phyloP scores from a whole-genome alignment of 257 asterid species.

The Lantana camara region DNA sequence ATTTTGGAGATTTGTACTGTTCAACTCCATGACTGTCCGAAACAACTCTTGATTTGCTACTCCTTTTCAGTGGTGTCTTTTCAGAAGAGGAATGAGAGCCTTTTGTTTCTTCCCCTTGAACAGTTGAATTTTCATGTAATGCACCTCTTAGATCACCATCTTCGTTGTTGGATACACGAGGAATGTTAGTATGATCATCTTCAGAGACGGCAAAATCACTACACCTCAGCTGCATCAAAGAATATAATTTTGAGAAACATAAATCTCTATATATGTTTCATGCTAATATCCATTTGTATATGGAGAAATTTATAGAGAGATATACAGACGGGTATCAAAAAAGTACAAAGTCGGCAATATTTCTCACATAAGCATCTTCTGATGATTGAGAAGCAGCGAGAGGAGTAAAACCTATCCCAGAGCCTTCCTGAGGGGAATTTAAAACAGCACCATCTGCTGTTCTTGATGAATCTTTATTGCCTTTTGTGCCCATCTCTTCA shows the following conservation, averaged over 20 bases:
- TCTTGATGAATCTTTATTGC: slow-evolving; percentile 34
- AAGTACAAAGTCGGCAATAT: not conserved
- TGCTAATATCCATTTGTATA: slow-evolving; percentile 17
- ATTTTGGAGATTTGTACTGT: slow-evolving; percentile 45
- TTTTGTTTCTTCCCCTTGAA: slow-evolving; percentile 38
- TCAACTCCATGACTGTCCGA: slow-evolving; percentile 45
- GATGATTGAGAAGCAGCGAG: slow-evolving; percentile 27
- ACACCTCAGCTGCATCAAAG: slow-evolving; percentile 49
- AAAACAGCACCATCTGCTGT: slow-evolving; percentile 38
- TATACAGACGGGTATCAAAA: slow-evolving; percentile 5
- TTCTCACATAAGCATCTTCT: slow-evolving; percentile 37
- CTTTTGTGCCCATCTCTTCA: slow-evolving; percentile 33
- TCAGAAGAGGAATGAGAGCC: slow-evolving; percentile 40
- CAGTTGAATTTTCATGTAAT: slow-evolving; percentile 30
- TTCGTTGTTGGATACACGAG: slow-evolving; percentile 30
- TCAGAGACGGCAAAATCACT: slow-evolving; percentile 33
- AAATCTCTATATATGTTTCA: not conserved
- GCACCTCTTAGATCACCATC: slow-evolving; percentile 29
- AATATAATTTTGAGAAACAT: slow-evolving; percentile 12
- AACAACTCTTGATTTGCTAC: slow-evolving; percentile 41
- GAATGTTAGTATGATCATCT: slow-evolving; percentile 27
- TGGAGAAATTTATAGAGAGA: slow-evolving; percentile 10
- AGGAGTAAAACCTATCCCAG: slow-evolving; percentile 35
- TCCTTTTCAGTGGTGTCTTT: slow-evolving; percentile 40
- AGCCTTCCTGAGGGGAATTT: slow-evolving; percentile 42